Evolutionary conservation across 2,329 filamentous ascomycete species (phyloP).

Genomic region (Penicillium frequentans): DNA sequence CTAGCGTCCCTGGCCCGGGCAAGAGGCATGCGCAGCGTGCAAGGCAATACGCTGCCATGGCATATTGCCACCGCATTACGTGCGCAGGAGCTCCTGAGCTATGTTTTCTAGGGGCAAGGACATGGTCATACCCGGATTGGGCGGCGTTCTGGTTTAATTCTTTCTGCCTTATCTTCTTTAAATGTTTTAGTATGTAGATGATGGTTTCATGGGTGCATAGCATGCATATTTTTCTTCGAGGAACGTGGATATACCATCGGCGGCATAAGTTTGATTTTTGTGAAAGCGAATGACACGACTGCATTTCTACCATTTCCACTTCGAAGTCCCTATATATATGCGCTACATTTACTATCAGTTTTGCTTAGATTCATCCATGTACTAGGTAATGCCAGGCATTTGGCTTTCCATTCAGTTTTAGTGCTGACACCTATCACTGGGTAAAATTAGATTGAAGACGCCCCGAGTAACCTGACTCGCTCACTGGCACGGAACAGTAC

Average conservation of each 20-base stretch:
- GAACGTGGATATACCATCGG: conserved; percentile 14
- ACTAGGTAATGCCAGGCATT: neutral
- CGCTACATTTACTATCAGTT: neutral
- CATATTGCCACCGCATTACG: conserved; percentile 48
- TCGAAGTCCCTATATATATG: neutral
- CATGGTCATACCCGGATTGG: neutral
- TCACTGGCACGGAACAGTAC: neutral
- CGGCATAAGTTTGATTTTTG: conserved; percentile 12
- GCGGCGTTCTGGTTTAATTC: conserved; percentile 9
- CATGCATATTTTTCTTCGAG: conserved; percentile 3
- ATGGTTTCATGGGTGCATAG: conserved; percentile 14
- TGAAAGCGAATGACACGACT: neutral
- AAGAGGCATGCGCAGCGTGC: conserved; percentile 43
- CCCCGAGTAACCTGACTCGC: neutral
- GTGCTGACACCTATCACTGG: neutral
- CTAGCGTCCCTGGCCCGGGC: conserved; percentile 44
- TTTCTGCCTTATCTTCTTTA: neutral
- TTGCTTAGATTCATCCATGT: neutral
- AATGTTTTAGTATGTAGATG: conserved; percentile 4
- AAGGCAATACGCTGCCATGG: conserved; percentile 47
- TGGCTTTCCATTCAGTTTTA: neutral
- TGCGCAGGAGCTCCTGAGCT: conserved; percentile 43
- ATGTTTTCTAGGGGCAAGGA: conserved; percentile 32
- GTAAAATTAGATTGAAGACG: neutral
- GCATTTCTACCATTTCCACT: neutral